Evolutionary conservation across 2,329 filamentous ascomycete genomes (phyloP), one percentile per base, ranked within the genome.

Genomic region (Lomentospora prolificans): DNA sequence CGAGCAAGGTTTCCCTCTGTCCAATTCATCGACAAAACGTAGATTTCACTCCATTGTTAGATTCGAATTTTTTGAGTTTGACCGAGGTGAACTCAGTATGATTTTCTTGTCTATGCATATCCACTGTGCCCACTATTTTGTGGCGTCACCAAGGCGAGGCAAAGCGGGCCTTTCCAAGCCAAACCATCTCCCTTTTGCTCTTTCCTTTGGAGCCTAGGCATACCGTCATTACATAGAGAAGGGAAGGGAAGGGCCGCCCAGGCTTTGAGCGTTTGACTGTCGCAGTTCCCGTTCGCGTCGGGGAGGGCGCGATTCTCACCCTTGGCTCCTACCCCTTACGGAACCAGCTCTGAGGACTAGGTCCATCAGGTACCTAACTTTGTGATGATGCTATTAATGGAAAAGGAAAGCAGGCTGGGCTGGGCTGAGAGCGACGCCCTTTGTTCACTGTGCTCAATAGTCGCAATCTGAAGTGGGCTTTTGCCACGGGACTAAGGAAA

Each of bases 1-100:
- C 71, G 69, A 46, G 69, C 64, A 22, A 72, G 66, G 31, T 63
- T 58, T 8, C 70, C 69, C 58, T 70, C 69, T 2, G 67, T 73
- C 70, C 72, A 73, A 60, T 75, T 75, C 72, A 75, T 75, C 28
- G 25, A 19, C 27, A 2, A 31, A 51, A 27, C 19, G 1, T 41
- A 12, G 9, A 9, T 50, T 50, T 25, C 10, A 10, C 17, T 50
- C 12, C n/a, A 51, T 51, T 7, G 14, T 51, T 22, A 31, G 4
- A 27, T 4, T 19, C 19, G 8, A 12, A 12, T 1, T 33, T 33
- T 6, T 33, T 7, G 30, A n/a, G n/a, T n/a, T n/a, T n/a, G n/a
- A n/a, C n/a, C n/a, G n/a, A n/a, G n/a, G n/a, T n/a, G n/a, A n/a
- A n/a, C n/a, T n/a, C n/a, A n/a, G n/a, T n/a, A n/a, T n/a, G n/a